Base-by-base conservation (phyloP, 2,329 filamentous ascomycete species). In the Fusarium sp. region DNA sequence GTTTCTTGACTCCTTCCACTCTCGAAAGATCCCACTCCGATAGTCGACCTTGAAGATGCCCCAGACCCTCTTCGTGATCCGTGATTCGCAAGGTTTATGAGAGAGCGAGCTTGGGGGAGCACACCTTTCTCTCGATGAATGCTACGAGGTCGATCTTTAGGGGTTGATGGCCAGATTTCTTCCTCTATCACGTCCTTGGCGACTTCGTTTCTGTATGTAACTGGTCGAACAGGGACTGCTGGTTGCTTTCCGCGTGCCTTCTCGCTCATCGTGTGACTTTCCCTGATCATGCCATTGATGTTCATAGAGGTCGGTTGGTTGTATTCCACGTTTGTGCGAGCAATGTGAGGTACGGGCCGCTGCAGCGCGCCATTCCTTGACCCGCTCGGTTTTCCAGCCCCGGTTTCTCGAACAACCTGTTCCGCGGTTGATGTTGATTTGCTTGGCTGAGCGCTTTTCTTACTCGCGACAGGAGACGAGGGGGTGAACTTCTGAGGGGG, bases 241-340 rank as follows among this genome's bases (percentile, higher is more conserved):
- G 85, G 84, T 52, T 82, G 84, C 68, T 89, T 89, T 6, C 86
- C 87, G 15, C 83, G 81, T 27, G 85, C 83, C 73, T 87, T 88
- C 20, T 82, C 80, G 69, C 84, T 86, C 60, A 81, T 73, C n/a
- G 46, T 33, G 39, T 54, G 68, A 20, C 46, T 62, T 31, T 66
- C 68, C 15, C 64, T 54, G 5, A 42, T 17, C 46, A 57, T 58
- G 20, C 62, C 66, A 31, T 63, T 68, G 31, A 49, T 64, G 7
- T 45, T 63, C 36, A 54, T 66, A 29, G 46, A 59, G 15, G 29
- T 45, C 7, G 44, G 36, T 22, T 54, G 52, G 47, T 46, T 46
- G 27, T 62, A 46, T 31, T 71, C 70, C 49, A 70, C 41, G 17
- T 58, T 35, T 29, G 60, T 57, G 59, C 83, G 81, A 14, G 67